Conservation (phyloP, 108 stramenopile species). For the Epithemia pelagica region DNA sequence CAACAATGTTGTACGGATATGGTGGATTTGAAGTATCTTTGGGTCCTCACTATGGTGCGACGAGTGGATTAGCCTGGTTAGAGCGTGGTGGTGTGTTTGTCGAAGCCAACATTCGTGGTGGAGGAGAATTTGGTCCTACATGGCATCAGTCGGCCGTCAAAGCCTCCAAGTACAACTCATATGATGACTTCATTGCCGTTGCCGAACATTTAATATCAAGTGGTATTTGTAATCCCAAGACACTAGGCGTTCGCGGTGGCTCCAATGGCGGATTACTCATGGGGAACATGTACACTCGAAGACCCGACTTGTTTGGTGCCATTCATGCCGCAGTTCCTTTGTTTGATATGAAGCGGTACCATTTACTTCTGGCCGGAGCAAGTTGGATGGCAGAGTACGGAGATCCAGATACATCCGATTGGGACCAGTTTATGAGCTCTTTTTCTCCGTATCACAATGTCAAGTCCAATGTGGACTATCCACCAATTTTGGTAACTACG, state of each 20-base stretch:
- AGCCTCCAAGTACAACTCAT: conserved; percentile 81
- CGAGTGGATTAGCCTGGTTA: conserved; percentile 77
- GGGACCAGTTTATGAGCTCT: conserved; percentile 72
- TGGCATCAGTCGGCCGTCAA: conserved; percentile 92
- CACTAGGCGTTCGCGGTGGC: conserved; percentile 90
- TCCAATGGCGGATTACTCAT: conserved; percentile 89
- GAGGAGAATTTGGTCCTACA: conserved; percentile 85
- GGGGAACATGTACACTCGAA: conserved; percentile 84
- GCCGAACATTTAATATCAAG: conserved; percentile 71
- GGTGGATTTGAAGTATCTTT: conserved; percentile 96
- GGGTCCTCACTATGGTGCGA: conserved; percentile 77
- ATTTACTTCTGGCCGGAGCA: conserved; percentile 78
- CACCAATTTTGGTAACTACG: conserved; percentile 78
- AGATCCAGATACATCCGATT: conserved; percentile 89
- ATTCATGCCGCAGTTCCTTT: conserved; percentile 94
- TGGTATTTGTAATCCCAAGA: conserved; percentile 69
- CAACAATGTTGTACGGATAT: conserved; percentile 70
- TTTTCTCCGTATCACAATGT: conserved; percentile 87
- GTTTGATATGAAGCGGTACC: conserved; percentile 90
- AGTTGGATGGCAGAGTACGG: conserved; percentile 99
- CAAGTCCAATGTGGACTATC: conserved; percentile 39
- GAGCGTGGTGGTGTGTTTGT: conserved; percentile 90
- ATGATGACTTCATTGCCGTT: conserved; percentile 95
- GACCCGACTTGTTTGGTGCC: conserved; percentile 93
- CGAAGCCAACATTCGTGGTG: conserved; percentile 95